phyloP scores from a whole-genome alignment of 2,329 filamentous ascomycete species.

The Passalora sequoiae region DNA sequence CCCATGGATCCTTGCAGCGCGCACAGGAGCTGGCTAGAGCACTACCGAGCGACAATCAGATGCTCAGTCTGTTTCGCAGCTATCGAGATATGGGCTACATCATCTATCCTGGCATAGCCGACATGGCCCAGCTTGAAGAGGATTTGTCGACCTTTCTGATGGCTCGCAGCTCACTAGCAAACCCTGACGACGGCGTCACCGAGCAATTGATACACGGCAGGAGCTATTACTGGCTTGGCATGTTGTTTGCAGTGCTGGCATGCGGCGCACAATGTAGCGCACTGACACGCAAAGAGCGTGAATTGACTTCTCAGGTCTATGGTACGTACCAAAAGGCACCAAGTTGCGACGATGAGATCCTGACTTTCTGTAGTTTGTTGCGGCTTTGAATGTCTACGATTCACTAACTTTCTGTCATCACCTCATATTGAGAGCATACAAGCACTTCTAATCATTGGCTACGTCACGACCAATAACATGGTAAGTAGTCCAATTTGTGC shows the following conservation, averaged over 20 bases:
- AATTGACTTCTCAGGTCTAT: slow-evolving; percentile 60
- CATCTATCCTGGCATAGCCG: slow-evolving; percentile 57
- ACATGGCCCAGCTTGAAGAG: slow-evolving; percentile 51
- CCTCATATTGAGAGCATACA: slow-evolving; percentile 58
- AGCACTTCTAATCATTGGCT: slow-evolving; percentile 57
- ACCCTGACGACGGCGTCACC: slow-evolving; percentile 42
- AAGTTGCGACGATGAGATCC: slow-evolving; percentile 7
- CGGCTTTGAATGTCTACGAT: slow-evolving; percentile 59
- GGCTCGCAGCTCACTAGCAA: slow-evolving; percentile 43
- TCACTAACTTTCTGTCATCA: slow-evolving; percentile 60
- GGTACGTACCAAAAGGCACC: slow-evolving; percentile 36
- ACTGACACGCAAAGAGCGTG: slow-evolving; percentile 54
- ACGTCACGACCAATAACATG: slow-evolving; percentile 41
- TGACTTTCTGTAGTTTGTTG: slow-evolving; percentile 51
- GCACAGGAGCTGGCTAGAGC: slow-evolving; percentile 55
- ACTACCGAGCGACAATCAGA: slow-evolving; percentile 54
- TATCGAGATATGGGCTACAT: slow-evolving; percentile 56
- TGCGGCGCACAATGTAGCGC: slow-evolving; percentile 58
- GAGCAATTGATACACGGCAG: slow-evolving; percentile 55
- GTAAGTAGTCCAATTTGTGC: slow-evolving; percentile 14
- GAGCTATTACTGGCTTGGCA: slow-evolving; percentile 53
- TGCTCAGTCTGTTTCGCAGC: slow-evolving; percentile 53
- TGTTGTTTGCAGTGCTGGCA: slow-evolving; percentile 59
- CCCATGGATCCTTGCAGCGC: slow-evolving; percentile 54
- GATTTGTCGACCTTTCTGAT: slow-evolving; percentile 52